These are phyloP conservation scores for Tylopilus rubrobrunneus DNA, from an alignment of 768 basidiomycete species.

Conservation along the genomic window DNA sequence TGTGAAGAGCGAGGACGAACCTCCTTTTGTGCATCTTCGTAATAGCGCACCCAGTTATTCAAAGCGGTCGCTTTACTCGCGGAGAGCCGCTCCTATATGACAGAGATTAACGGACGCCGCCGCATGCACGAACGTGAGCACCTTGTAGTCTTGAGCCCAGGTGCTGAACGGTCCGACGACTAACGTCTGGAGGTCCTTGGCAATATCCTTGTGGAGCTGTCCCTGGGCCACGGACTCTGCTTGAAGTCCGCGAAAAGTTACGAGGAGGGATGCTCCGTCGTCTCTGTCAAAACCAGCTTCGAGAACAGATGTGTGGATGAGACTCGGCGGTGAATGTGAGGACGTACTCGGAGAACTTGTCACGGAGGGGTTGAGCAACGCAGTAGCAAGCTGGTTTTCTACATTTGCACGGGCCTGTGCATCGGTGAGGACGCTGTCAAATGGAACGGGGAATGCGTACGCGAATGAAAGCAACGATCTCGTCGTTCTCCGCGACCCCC, in stretches of 20 bases:
- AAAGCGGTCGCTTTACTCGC: slow-evolving; percentile 56
- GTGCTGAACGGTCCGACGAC: slow-evolving; percentile 78
- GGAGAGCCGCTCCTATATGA: slow-evolving; percentile 53
- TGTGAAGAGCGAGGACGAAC: slow-evolving; percentile 34
- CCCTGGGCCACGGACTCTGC: slow-evolving; percentile 69
- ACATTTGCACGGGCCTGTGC: slow-evolving; percentile 69
- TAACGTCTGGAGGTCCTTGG: slow-evolving; percentile 68
- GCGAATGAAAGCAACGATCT: slow-evolving; percentile 78
- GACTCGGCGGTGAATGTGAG: neutral
- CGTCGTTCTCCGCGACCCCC: slow-evolving; percentile 81
- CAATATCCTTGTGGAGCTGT: slow-evolving; percentile 65
- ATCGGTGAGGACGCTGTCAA: slow-evolving; percentile 7
- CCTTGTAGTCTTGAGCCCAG: slow-evolving; percentile 78
- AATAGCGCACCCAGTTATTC: slow-evolving; percentile 64
- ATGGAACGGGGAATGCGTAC: slow-evolving; percentile 41
- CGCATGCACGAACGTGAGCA: slow-evolving; percentile 21
- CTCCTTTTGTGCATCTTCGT: slow-evolving; percentile 65
- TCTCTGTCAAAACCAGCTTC: slow-evolving; percentile 73
- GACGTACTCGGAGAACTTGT: slow-evolving; percentile 48
- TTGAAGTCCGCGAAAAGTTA: slow-evolving; percentile 78
- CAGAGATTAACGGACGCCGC: slow-evolving; percentile 14
- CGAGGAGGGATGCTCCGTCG: slow-evolving; percentile 78
- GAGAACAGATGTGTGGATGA: slow-evolving; percentile 8
- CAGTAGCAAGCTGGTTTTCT: slow-evolving; percentile 60
- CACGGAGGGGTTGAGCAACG: slow-evolving; percentile 49